A percentile compares a stretch with the other conserved stretches of the same genome.
Evolutionary conservation across 495 filamentous ascomycete species (phyloP).

Genomic region (Aspergillus heteromorphus): DNA sequence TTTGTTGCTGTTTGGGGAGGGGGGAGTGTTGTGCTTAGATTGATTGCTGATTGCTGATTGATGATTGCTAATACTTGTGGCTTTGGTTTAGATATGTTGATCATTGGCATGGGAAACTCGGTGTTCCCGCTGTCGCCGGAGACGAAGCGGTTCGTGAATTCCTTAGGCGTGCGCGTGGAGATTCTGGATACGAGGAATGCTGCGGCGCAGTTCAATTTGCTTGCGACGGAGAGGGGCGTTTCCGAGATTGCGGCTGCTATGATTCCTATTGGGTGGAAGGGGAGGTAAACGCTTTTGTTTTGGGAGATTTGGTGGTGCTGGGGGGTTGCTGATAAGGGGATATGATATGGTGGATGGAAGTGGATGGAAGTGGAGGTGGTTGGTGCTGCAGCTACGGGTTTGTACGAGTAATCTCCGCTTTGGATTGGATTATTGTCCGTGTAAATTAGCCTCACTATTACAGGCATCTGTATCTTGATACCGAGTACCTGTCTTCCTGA

Average conservation of each 20-base stretch:
- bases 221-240: slow-evolving; percentile 79
- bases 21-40: too few species aligned
- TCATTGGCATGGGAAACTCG: slow-evolving; percentile 74
- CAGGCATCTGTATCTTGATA: neutral
- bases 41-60: too few species aligned
- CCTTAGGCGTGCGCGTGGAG: slow-evolving; percentile 79
- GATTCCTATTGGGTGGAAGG: slow-evolving; percentile 80
- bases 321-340: neutral
- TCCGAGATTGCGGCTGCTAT: slow-evolving; percentile 80
- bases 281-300: slow-evolving; percentile 23
- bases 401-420: neutral
- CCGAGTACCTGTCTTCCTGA: too few species aligned
- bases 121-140: slow-evolving; percentile 72
- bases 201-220: slow-evolving; percentile 81
- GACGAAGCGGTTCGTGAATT: slow-evolving; percentile 64
- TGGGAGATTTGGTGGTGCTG: neutral
- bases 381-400: neutral
- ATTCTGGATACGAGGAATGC: slow-evolving; percentile 92
- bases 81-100: slow-evolving; percentile 68
- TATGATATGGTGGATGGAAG: neutral
- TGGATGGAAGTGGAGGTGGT: too few species aligned
- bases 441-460: neutral
- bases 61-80: slow-evolving; percentile 13
- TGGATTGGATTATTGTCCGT: neutral
- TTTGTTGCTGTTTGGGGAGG: too few species aligned